Evolutionary conservation across 2,329 filamentous ascomycete genomes (phyloP), one percentile per base, ranked within the genome.

Genomic region (Knoxdaviesia capensis): DNA sequence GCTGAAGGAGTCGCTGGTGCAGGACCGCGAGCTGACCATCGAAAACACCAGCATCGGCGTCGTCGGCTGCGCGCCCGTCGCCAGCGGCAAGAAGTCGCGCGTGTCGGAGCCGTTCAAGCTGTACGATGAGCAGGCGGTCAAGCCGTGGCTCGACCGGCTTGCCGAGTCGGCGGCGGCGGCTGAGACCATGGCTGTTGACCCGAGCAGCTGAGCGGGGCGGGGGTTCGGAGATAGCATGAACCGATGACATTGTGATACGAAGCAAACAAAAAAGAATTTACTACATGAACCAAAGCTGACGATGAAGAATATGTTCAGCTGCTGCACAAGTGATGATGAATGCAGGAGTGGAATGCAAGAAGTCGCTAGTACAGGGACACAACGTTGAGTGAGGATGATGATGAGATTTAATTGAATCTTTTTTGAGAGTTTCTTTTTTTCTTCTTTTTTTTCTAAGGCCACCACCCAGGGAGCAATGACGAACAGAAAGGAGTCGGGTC

Each of bases 1-100:
- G 41, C 67, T 98, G 56, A 94, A 94, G 70, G 90, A 98, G 69
- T 93, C 82, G 52, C 66, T 98, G 58, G 81, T 83, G 44, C 88
- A 96, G 71, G 90, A 98, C 63, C 93, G 92, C 68, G 87, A 96
- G 70, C 66, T 98, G 59, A 96, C 88, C 43, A 75, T 94, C 36
- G 90, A 96, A 59, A 98, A 98, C 65, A 94, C 87, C 43, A 94
- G 85, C 51, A 74, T 98, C 42, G 87, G 83, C 34, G 69, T 94
- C 46, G 82, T 87, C 28, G 87, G 87, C 7, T 64, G 71, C 40
- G 63, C 59, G 48, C 20, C 20, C 2, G 20, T 20, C 2, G 60
- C 62, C 46, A 62, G 63, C 6, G 64, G 64, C 42, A 66, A 65
- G 56, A 71, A 69, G 59, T 62, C 55, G 43, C 61, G 80, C 32